Evolutionary conservation across 805 yeast species (phyloP), one percentile per base, ranked within the genome.

Genomic region (Ogataea methylovora): DNA sequence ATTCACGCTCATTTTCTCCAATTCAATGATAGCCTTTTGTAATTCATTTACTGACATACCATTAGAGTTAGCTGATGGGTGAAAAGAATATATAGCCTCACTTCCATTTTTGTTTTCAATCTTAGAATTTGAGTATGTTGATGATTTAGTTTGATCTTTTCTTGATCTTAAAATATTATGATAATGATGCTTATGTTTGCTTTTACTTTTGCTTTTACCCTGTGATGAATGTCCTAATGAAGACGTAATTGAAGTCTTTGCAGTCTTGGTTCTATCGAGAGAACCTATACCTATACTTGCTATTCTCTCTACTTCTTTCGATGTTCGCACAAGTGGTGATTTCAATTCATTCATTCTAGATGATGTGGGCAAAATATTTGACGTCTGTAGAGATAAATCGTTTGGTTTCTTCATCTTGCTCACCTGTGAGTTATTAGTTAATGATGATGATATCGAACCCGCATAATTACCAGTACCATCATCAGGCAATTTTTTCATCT

Each of bases 51-150:
- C 54, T 11, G 54, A 54, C 40, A 52, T 37, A 11, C 53, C 49
- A 19, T 39, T 43, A 23, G 40, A 44, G 5, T 36, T 44, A 3
- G 45, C 36, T 9, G 56, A 47, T 2, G 61, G 58, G 26, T 45
- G 54, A 42, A 64, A 64, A 0, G 68, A 58, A 38, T 63, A 64
- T 17, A 61, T 27, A 2, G 63, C 49, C 12, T 58, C 52, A 1
- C 61, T 48, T 1, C 61, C 60, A 9, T 55, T 51, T 5, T 49
- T 56, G 3, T 44, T 35, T 4, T 53, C 37, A 9, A 48, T 36
- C 33, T 51, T 51, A 0, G 69, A 63, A 33, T 61, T 63, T 1
- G 70, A 63, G 17, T 54, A 54, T 0, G 63, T 46, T 0, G 67
- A 63, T 2, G 69, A 62, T 33, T 54, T 51, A 2, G 50, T 41